Conservation (phyloP, 495 filamentous ascomycete genomes). For the Cairneyella variabilis region DNA sequence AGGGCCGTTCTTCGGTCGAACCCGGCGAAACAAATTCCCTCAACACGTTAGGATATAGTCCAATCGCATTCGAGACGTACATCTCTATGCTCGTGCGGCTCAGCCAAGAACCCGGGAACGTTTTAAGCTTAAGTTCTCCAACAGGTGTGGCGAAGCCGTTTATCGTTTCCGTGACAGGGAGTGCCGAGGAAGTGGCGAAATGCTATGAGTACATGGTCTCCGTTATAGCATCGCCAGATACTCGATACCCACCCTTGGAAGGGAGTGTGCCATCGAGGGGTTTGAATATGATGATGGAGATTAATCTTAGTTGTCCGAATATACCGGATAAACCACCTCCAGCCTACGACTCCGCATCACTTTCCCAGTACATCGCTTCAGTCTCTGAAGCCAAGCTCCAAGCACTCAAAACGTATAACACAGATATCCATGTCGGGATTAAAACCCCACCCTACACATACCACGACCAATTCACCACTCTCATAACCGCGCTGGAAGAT, state of each 20-base stretch:
- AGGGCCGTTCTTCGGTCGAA: constrained; percentile 2
- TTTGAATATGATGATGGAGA: constrained; percentile 54
- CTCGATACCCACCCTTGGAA: background rate
- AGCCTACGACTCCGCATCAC: constrained; percentile 48
- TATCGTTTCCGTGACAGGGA: constrained; percentile 68
- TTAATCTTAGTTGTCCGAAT: constrained; percentile 74
- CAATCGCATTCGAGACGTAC: constrained; percentile 63
- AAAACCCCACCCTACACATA: constrained; percentile 74
- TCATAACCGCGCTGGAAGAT: constrained; percentile 42
- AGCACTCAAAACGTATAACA: background rate
- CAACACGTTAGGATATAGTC: constrained; percentile 67
- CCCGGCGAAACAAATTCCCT: constrained; percentile 49
- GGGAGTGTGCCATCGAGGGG: background rate
- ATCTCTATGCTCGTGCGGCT: constrained; percentile 42
- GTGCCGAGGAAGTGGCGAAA: constrained; percentile 39
- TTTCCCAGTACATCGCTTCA: constrained; percentile 44
- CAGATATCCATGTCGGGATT: constrained; percentile 44
- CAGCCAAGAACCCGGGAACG: background rate
- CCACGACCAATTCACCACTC: constrained; percentile 48
- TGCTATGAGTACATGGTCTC: constrained; percentile 37
- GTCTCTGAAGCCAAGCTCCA: constrained; percentile 25
- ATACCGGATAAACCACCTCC: constrained; percentile 63
- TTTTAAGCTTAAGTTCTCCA: background rate
- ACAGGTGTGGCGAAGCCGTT: constrained; percentile 43
- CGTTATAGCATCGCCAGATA: constrained; percentile 10